phyloP scores from a whole-genome alignment of 768 basidiomycete genomes.

The Tricholomella constricta region DNA sequence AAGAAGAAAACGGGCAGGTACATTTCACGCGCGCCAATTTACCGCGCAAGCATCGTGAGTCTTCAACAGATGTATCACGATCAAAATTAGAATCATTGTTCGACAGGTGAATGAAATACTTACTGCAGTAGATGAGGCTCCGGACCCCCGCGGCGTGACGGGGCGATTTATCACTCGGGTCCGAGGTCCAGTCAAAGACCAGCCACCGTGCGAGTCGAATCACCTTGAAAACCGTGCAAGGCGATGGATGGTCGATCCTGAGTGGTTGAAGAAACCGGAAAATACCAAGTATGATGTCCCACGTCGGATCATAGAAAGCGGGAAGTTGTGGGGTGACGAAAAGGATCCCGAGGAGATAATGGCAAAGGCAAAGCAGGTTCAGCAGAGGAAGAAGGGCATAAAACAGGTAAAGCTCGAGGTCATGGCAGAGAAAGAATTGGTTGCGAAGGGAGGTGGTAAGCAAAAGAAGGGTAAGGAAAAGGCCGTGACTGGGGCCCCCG shows the following conservation, averaged over 20 bases:
- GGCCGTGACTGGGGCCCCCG: too few species aligned
- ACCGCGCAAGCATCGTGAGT: not conserved
- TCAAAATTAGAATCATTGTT: too few species aligned
- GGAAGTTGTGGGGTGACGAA: not conserved
- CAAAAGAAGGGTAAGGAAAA: not conserved
- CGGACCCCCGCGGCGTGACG: too few species aligned
- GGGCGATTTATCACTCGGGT: not conserved
- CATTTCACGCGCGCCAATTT: not conserved
- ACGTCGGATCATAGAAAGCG: not conserved
- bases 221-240: not conserved
- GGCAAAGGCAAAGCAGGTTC: not conserved
- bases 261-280: not conserved
- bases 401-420: not conserved
- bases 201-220: not conserved
- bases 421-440: not conserved
- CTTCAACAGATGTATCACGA: not conserved
- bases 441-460: not conserved
- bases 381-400: not conserved
- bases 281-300: not conserved
- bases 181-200: not conserved
- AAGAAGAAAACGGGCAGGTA: not conserved
- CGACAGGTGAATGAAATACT: not conserved
- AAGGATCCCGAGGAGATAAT: not conserved
- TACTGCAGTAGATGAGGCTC: not conserved
- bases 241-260: not conserved